Evolutionary conservation across 2,329 filamentous ascomycete genomes (phyloP).

Genomic region (Magnaporthiopsis incrustans): DNA sequence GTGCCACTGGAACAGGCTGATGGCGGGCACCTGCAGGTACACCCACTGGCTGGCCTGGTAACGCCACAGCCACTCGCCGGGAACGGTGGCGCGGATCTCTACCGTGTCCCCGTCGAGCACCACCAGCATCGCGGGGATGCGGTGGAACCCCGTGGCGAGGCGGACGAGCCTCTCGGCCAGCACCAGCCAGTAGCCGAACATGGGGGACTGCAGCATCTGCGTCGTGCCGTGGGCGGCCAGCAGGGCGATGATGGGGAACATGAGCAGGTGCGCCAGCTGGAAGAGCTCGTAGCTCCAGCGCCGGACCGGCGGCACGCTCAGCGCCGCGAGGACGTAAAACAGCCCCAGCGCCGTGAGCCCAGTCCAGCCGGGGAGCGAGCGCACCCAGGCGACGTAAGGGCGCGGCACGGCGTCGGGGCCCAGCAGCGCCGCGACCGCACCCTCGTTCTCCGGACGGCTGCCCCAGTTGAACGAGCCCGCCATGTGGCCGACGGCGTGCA

Average conservation of each 20-base stretch:
- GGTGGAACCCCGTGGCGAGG: conserved; percentile 37
- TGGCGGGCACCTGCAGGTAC: conserved; percentile 43
- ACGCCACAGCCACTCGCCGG: conserved; percentile 38
- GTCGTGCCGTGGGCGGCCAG: conserved; percentile 47
- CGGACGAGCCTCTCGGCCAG: conserved; percentile 39
- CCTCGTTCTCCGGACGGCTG: conserved; percentile 34
- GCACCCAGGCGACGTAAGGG: conserved; percentile 37
- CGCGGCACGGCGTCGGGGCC: conserved; percentile 34
- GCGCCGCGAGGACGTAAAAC: conserved; percentile 38
- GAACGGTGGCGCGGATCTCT: conserved; percentile 38
- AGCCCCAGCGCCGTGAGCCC: conserved; percentile 39
- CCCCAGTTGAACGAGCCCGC: conserved; percentile 44
- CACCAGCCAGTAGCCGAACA: conserved; percentile 49
- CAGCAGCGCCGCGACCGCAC: conserved; percentile 33
- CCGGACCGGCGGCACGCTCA: conserved; percentile 42
- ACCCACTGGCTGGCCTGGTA: conserved; percentile 52
- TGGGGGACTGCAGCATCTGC: conserved; percentile 42
- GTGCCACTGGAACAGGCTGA: conserved; percentile 51
- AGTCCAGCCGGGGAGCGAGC: conserved; percentile 39
- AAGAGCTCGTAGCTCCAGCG: conserved; percentile 48
- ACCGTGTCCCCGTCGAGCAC: conserved; percentile 46
- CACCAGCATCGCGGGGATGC: conserved; percentile 37
- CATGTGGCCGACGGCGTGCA: conserved; percentile 47
- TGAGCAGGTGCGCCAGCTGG: conserved; percentile 47
- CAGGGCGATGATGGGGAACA: conserved; percentile 49